phyloP scores from a whole-genome alignment of 2,329 filamentous ascomycete species.

The Zymoseptoria crescenta region DNA sequence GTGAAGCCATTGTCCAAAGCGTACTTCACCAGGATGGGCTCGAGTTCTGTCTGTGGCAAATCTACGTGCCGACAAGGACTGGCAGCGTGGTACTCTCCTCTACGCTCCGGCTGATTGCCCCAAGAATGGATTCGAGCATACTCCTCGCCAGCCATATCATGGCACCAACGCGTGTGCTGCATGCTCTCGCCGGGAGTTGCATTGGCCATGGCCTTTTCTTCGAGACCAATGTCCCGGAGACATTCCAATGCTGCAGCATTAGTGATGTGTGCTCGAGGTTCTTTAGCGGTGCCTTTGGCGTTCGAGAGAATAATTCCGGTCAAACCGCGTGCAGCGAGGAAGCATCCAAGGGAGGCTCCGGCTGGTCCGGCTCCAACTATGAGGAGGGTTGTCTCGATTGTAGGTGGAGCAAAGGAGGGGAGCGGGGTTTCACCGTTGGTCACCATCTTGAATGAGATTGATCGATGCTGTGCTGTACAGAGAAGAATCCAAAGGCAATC shows the following conservation, averaged over 20 bases:
- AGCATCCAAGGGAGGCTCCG: constrained; percentile 28
- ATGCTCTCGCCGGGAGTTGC: constrained; percentile 31
- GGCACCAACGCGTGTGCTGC: constrained; percentile 38
- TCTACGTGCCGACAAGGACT: constrained; percentile 38
- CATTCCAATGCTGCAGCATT: constrained; percentile 49
- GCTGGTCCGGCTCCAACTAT: constrained; percentile 30
- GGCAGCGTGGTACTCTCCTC: constrained; percentile 35
- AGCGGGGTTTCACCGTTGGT: not conserved
- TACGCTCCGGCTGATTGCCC: constrained; percentile 35
- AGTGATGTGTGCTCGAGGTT: constrained; percentile 53
- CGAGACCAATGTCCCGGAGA: constrained; percentile 39
- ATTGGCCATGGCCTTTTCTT: constrained; percentile 29
- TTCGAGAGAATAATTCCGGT: constrained; percentile 48
- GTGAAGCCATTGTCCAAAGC: constrained; percentile 33
- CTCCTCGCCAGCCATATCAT: constrained; percentile 39
- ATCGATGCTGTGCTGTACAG: not conserved
- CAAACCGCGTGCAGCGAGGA: constrained; percentile 30
- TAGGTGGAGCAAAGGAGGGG: not conserved
- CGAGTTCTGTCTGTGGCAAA: constrained; percentile 38
- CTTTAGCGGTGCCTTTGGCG: constrained; percentile 45
- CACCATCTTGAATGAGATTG: not conserved
- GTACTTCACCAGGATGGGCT: constrained; percentile 36
- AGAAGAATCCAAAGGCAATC: not conserved
- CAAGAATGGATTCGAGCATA: constrained; percentile 37
- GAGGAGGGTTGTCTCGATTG: constrained; percentile 25